Evolutionary conservation across 1,139 yeast species (phyloP).

Genomic region (Chernovozyma aurita): DNA sequence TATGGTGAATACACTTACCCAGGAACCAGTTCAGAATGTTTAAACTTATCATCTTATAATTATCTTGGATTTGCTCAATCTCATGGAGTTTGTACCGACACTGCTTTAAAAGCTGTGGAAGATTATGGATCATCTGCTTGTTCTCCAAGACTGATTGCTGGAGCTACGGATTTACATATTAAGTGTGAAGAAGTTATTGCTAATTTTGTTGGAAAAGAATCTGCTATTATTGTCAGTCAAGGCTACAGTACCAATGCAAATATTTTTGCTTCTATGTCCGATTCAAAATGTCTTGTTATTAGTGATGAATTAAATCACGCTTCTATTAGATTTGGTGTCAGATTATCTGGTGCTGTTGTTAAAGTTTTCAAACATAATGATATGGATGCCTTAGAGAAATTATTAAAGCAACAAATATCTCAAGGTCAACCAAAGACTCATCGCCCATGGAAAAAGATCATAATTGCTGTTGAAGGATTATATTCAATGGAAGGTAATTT

Average conservation of each 20-base stretch:
- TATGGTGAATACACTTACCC: constrained; percentile 60
- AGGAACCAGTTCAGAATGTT: constrained; percentile 71
- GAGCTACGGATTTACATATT: constrained; percentile 71
- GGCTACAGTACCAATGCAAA: constrained; percentile 98
- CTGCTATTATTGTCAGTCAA: constrained; percentile 80
- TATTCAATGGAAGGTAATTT: constrained; percentile 98
- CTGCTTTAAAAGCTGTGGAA: constrained; percentile 58
- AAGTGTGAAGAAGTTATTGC: constrained; percentile 79
- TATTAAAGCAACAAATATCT: constrained; percentile 82
- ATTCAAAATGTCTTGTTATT: constrained; percentile 82
- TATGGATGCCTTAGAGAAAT: constrained; percentile 72
- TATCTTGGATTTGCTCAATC: constrained; percentile 97
- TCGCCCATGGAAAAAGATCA: constrained; percentile 94
- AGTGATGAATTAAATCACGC: constrained; percentile 96
- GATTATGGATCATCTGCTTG: constrained; percentile 75
- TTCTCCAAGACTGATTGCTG: constrained; percentile 71
- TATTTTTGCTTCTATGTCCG: constrained; percentile 77
- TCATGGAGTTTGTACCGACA: constrained; percentile 85
- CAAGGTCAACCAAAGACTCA: constrained; percentile 97
- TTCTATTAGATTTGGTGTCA: constrained; percentile 90
- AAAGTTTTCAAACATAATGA: constrained; percentile 92
- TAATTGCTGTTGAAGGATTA: constrained; percentile 92
- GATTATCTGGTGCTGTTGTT: constrained; percentile 90
- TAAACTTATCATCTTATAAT: constrained; percentile 87
- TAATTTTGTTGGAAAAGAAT: constrained; percentile 86